These are phyloP conservation scores for Talaromyces adpressus DNA, from an alignment of 495 filamentous ascomycete genomes.

Conservation along the genomic window DNA sequence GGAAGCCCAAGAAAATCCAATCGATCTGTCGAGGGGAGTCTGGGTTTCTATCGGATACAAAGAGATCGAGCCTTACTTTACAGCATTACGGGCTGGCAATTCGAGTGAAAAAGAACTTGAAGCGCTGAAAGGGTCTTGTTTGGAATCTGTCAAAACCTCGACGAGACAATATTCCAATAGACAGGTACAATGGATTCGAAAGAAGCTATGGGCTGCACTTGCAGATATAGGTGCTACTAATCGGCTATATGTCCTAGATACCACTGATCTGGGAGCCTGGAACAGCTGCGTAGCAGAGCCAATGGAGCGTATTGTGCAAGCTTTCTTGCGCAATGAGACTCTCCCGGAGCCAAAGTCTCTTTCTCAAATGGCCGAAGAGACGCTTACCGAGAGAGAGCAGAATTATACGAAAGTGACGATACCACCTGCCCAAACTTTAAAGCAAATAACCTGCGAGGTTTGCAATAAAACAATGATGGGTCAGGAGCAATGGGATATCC, in stretches of 20 bases:
- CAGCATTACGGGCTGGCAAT: slow-evolving; percentile 34
- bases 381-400: slow-evolving; percentile 47
- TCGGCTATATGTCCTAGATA: slow-evolving; percentile 68
- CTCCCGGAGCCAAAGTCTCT: slow-evolving; percentile 57
- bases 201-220: slow-evolving; percentile 66
- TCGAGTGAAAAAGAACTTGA: slow-evolving; percentile 33
- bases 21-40: slow-evolving; percentile 74
- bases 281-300: slow-evolving; percentile 50
- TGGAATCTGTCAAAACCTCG: slow-evolving; percentile 62
- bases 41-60: slow-evolving; percentile 97
- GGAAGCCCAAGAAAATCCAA: slow-evolving; percentile 35
- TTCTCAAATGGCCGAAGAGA: slow-evolving; percentile 49
- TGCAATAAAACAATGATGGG: slow-evolving; percentile 64
- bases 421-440: slow-evolving; percentile 33
- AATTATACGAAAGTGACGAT: slow-evolving; percentile 34
- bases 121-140: slow-evolving; percentile 30
- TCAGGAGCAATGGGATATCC: slow-evolving; percentile 67
- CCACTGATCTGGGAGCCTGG: slow-evolving; percentile 54
- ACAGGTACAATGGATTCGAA: slow-evolving; percentile 81
- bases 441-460: slow-evolving; percentile 53
- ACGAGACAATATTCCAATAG: slow-evolving; percentile 82
- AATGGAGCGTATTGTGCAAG: slow-evolving; percentile 51
- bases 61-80: slow-evolving; percentile 69
- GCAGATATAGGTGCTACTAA: slow-evolving; percentile 39
- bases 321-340: slow-evolving; percentile 30